A percentile compares a stretch with the other conserved stretches of the same genome.
These are phyloP conservation scores for Penicillium lividum DNA, from an alignment of 495 filamentous ascomycete species.

Conservation along the genomic window DNA sequence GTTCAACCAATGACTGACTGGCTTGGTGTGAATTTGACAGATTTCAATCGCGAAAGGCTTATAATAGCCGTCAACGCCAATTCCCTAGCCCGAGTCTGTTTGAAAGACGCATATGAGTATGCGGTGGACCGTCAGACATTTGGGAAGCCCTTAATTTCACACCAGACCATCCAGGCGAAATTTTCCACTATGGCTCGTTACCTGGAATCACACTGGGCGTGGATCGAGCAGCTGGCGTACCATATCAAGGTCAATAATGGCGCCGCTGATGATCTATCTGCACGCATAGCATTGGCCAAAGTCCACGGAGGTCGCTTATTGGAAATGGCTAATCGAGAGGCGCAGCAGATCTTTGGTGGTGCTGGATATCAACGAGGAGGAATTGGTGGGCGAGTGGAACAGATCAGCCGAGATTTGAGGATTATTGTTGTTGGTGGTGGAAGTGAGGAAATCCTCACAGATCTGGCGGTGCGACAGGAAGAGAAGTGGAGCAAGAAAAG, in stretches of 20 bases:
- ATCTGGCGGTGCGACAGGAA: constrained; percentile 45
- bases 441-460: constrained; percentile 53
- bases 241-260: no score
- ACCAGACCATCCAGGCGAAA: constrained; percentile 41
- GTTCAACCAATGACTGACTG: no score
- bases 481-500: no score
- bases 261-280: no score
- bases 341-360: constrained; percentile 57
- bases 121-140: constrained; percentile 44
- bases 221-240: constrained; percentile 41
- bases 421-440: constrained; percentile 56
- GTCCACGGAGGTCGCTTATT: no score
- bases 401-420: constrained; percentile 51
- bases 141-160: constrained; percentile 40
- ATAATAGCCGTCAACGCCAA: constrained; percentile 35
- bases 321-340: constrained; percentile 52
- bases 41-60: constrained; percentile 46
- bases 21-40: constrained; percentile 5
- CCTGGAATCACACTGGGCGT: constrained; percentile 41
- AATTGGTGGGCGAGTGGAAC: constrained; percentile 46
- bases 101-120: constrained; percentile 40
- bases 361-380: constrained; percentile 48
- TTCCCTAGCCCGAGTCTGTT: constrained; percentile 38
- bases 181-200: constrained; percentile 36
- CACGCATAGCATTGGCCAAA: no score